Base-by-base conservation (phyloP, 805 yeast genomes). In the Tetrapisispora phaffii region DNA sequence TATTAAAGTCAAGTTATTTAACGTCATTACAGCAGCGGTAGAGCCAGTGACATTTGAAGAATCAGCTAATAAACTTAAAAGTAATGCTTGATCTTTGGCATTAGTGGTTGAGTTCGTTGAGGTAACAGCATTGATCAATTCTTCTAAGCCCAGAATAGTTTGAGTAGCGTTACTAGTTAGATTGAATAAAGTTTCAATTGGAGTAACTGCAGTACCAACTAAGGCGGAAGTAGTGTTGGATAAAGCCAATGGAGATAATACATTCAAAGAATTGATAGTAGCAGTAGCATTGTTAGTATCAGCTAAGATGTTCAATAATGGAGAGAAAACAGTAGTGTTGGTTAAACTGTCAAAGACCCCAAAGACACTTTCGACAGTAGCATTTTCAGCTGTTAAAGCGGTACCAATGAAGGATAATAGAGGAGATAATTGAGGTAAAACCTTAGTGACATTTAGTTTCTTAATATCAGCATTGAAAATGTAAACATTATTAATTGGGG, bases 381-480 rank as follows among this genome's bases (percentile, higher is more conserved):
- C 47, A 36, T 55, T 55, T 38, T 55, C 53, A 19, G 60, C 55
- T 28, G 50, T 41, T 34, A 63, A 38, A 28, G 63, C 56, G 16
- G 58, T 50, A 16, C 62, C 60, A 7, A 63, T 38, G 7, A 62
- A 50, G 5, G 53, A 43, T 22, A 63, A 42, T 17, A 62, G 48
- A n/a, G 64, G 59, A 16, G 50, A 50, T 8, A 60, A 46, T 33
- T 53, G 48, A 32, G 68, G 68, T 22, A 62, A 42, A 46, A 62
- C 59, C 44, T 63, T 63, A 23, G 65, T 54, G 19, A 62, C 63
- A 37, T 63, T 63, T 41, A 63, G 57, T 32, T 57, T 58, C 19
- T 56, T 48, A 38, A 63, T 56, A 42, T 57, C 57, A 28, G 66
- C 65, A 34, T 60, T 56, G 42, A 65, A 65, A 26, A 63, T 46